Percentiles rank a stretch among this genome's conserved stretches.
Evolutionary conservation across 2,329 filamentous ascomycete genomes (phyloP).

Genomic region (Fusarium sp.): DNA sequence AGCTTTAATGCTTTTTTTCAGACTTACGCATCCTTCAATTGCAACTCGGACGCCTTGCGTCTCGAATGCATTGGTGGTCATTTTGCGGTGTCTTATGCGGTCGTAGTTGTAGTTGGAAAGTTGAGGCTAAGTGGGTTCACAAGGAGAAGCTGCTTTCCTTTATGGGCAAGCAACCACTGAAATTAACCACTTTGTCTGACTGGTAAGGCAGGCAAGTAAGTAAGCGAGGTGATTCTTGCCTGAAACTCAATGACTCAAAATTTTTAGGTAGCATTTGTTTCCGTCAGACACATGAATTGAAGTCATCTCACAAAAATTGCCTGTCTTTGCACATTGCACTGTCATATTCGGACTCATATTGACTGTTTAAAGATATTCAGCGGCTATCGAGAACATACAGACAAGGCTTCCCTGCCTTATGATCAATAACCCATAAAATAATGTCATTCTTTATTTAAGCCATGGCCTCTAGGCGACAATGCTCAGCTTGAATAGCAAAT

Average conservation of each 20-base stretch:
- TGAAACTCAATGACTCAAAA: conserved; percentile 6
- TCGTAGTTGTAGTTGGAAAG: conserved; percentile 32
- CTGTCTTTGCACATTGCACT: background rate
- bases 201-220: background rate
- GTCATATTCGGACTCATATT: background rate
- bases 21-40: conserved; percentile 84
- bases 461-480: background rate
- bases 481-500: conserved; percentile 1
- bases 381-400: background rate
- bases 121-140: conserved; percentile 30
- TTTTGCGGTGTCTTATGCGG: conserved; percentile 31
- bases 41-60: conserved; percentile 76
- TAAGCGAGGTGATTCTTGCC: background rate
- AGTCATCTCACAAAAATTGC: background rate
- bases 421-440: conserved; percentile 3
- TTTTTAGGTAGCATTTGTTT: background rate
- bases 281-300: background rate
- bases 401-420: conserved; percentile 3
- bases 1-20: background rate
- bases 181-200: background rate
- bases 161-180: conserved; percentile 5
- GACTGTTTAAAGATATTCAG: background rate
- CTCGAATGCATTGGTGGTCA: conserved; percentile 52
- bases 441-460: conserved; percentile 9
- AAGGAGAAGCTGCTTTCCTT: conserved; percentile 22